Percentiles rank a stretch among this genome's conserved stretches.
Evolutionary conservation across 495 filamentous ascomycete species (phyloP).

Genomic region (Xylaria grammica): DNA sequence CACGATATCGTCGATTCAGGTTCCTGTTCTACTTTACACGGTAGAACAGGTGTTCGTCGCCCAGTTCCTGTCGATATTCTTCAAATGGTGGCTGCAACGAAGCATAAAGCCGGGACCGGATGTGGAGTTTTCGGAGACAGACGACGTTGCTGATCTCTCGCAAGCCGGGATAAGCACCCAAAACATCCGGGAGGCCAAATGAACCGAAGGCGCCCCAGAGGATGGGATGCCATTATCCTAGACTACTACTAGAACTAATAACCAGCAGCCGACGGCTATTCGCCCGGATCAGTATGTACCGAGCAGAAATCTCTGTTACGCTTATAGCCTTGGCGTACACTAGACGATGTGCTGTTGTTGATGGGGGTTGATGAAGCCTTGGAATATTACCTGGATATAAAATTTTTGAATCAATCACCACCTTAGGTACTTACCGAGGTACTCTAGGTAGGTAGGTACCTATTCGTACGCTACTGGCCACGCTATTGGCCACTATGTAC

Average conservation of each 20-base stretch:
- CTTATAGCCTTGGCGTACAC: background rate
- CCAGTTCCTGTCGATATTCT: conserved; percentile 59
- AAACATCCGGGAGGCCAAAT: background rate
- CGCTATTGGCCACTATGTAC: too few relatives aligned
- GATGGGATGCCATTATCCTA: background rate
- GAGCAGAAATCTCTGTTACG: too few relatives aligned
- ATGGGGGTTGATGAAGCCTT: too few relatives aligned
- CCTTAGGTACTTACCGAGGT: background rate
- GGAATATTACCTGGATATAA: too few relatives aligned
- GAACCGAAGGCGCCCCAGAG: background rate
- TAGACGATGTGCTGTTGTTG: background rate
- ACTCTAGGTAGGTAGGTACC: background rate
- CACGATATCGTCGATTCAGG: conserved; percentile 56
- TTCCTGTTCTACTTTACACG: conserved; percentile 61
- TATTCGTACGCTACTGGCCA: too few relatives aligned
- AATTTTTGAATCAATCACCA: too few relatives aligned
- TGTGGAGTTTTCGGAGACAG: conserved; percentile 24
- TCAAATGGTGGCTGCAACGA: conserved; percentile 52
- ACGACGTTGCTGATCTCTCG: conserved; percentile 7
- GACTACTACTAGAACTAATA: too few relatives aligned
- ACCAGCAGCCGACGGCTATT: background rate
- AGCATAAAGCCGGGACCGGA: conserved; percentile 31
- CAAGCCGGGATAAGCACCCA: background rate
- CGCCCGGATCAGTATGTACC: too few relatives aligned
- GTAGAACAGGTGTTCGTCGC: conserved; percentile 63